phyloP scores from a whole-genome alignment of 305 asterid species.

The Caryopteris hybrid region DNA sequence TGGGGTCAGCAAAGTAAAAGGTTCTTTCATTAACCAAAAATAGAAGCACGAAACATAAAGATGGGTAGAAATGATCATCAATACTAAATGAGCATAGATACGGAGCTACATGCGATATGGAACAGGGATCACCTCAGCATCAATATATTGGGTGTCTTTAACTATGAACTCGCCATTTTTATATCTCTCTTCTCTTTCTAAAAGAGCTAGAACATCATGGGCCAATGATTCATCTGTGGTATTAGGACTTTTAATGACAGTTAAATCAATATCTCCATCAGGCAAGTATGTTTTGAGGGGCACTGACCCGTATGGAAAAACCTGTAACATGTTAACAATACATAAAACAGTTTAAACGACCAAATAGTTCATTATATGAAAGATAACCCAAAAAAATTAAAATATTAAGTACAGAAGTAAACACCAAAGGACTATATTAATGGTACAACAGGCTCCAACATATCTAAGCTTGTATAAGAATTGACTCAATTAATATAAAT shows the following conservation, averaged over 20 bases:
- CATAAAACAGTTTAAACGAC: background rate
- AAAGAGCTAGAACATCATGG: slow-evolving; percentile 53
- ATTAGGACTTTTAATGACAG: slow-evolving; percentile 38
- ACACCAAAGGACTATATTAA: background rate
- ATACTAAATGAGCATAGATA: slow-evolving; percentile 3
- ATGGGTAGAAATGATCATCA: background rate
- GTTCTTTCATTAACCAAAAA: background rate
- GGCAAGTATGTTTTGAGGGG: slow-evolving; percentile 94
- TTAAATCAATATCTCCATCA: slow-evolving; percentile 92
- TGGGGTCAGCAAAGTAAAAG: background rate
- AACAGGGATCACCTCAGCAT: slow-evolving; percentile 68
- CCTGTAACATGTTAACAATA: slow-evolving; percentile 33
- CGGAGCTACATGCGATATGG: background rate
- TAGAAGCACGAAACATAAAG: background rate
- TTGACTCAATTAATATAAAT: background rate
- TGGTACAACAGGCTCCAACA: background rate
- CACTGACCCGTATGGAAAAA: slow-evolving; percentile 82
- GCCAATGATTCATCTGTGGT: slow-evolving; percentile 47
- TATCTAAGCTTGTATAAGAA: too few relatives aligned
- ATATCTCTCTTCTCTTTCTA: slow-evolving; percentile 57
- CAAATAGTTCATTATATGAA: background rate
- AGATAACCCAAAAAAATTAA: background rate
- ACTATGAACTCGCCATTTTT: slow-evolving; percentile 59
- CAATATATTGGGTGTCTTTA: slow-evolving; percentile 71
- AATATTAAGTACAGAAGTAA: background rate